Percentiles rank a stretch among this genome's conserved stretches.
Evolutionary conservation across 1,284 basidiomycete genomes (phyloP).

Genomic region (Ustilago sp.): DNA sequence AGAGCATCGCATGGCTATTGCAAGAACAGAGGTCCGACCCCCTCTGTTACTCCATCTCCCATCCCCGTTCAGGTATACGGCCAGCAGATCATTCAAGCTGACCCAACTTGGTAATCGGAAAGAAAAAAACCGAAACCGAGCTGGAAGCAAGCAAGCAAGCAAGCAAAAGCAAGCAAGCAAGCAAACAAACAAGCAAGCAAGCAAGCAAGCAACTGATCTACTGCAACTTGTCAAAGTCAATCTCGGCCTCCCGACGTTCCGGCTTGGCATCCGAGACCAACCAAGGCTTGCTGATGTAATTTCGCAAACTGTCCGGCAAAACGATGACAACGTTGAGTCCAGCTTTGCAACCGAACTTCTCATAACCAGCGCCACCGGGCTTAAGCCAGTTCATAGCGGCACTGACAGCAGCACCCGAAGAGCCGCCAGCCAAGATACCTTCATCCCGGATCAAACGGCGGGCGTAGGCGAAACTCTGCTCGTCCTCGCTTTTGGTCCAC

Average conservation of each 20-base stretch:
- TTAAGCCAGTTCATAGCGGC: conserved; percentile 84
- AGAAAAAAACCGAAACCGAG: background rate
- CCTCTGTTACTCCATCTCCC: conserved; percentile 59
- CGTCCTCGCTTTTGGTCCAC: conserved; percentile 89
- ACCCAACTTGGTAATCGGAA: conserved; percentile 2
- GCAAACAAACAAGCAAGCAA: background rate
- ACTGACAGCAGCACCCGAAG: conserved; percentile 84
- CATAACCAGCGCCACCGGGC: conserved; percentile 75
- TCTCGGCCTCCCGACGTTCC: conserved; percentile 46
- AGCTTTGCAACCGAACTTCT: conserved; percentile 76
- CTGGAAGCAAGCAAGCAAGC: background rate
- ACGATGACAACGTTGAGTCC: conserved; percentile 89
- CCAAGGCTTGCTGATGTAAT: conserved; percentile 89
- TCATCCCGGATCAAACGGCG: conserved; percentile 85
- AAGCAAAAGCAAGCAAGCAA: background rate
- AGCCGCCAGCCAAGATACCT: conserved; percentile 90
- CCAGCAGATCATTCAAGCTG: conserved; percentile 22
- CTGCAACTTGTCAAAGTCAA: conserved; percentile 52
- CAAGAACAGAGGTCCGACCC: conserved; percentile 59
- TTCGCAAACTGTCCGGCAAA: conserved; percentile 89
- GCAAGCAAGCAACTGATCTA: conserved; percentile 6
- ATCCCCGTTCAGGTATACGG: conserved; percentile 51
- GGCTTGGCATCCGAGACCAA: conserved; percentile 58
- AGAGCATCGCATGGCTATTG: conserved; percentile 59
- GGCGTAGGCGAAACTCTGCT: conserved; percentile 82